Base-by-base conservation (phyloP, 148 eudicot species). In the Polygonum maritimum region DNA sequence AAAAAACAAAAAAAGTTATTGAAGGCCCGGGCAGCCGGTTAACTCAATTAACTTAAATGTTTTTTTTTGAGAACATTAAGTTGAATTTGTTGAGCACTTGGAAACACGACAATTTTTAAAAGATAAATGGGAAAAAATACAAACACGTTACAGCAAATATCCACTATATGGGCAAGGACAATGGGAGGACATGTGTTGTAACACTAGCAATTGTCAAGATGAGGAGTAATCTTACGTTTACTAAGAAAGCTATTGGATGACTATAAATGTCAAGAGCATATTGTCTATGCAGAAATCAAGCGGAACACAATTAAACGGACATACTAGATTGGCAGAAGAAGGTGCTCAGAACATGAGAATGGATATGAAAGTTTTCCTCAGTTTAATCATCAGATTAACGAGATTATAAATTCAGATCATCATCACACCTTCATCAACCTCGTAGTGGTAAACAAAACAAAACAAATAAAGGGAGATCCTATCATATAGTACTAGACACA, bases 281-380 rank as follows among this genome's bases (percentile, higher is more conserved):
- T 5, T 4, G 3, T 60, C 2, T 11, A 7, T 12, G 12, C 11
- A n/a, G 18, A 16, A 49, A 49, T 49, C 55, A 49, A 49, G 12
- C 15, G 3, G 18, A 33, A 31, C 1, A 26, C 11, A 62, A 26
- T 31, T 2, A 33, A 33, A 62, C 6, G n/a, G 33, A 55, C 14
- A 9, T 0, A 3, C 12, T 21, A 0, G 0, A 10, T 31, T 31
- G 69, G 10, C 38, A 62, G 6, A 6, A 31, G 69, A 71, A 71
- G 74, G 74, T 44, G 48, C 74, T 71, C 74, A 71, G 74, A 71
- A 2, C 14, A 18, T 70, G 39, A 71, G 74, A 71, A 71, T 71
- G 74, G 74, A 69, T 71, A 63, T 38, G 13, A 71, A 71, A 19
- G 0, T 40, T 71, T 38, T 71, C 74, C 74, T n/a, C 74, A 71